Evolutionary conservation across 2,329 filamentous ascomycete species (phyloP).

Genomic region (Alternaria brassicicola): DNA sequence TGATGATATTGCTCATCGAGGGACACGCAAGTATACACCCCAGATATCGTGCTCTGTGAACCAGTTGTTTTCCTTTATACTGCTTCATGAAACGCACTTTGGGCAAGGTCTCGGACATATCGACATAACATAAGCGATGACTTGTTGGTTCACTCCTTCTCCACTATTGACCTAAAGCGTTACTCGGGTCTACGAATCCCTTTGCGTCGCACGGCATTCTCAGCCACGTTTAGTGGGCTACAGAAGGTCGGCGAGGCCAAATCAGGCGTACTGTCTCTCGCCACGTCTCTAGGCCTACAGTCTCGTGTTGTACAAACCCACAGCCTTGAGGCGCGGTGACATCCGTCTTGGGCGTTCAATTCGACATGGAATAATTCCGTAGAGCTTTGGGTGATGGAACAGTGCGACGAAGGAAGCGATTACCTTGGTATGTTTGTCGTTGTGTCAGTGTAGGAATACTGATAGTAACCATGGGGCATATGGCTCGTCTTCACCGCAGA

Average conservation of each 20-base stretch:
- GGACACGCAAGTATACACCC: no score
- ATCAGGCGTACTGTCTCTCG: background rate
- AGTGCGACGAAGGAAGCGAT: no score
- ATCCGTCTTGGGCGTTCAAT: background rate
- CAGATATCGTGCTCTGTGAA: background rate
- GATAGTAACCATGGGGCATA: background rate
- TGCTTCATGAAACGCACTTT: background rate
- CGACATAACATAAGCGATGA: background rate
- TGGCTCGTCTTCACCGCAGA: background rate
- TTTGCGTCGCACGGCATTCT: background rate
- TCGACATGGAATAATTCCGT: background rate
- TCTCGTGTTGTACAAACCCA: background rate
- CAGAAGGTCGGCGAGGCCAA: background rate
- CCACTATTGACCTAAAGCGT: background rate
- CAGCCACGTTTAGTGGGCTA: background rate
- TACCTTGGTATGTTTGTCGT: background rate
- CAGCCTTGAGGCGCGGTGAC: background rate
- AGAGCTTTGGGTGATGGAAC: background rate
- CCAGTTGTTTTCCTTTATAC: background rate
- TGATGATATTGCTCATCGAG: background rate
- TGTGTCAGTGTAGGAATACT: background rate
- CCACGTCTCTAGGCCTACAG: background rate
- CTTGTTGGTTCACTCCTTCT: background rate
- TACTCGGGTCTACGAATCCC: background rate
- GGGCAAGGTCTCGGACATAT: background rate